phyloP scores from a whole-genome alignment of 805 yeast genomes.

The Candida easanensis region DNA sequence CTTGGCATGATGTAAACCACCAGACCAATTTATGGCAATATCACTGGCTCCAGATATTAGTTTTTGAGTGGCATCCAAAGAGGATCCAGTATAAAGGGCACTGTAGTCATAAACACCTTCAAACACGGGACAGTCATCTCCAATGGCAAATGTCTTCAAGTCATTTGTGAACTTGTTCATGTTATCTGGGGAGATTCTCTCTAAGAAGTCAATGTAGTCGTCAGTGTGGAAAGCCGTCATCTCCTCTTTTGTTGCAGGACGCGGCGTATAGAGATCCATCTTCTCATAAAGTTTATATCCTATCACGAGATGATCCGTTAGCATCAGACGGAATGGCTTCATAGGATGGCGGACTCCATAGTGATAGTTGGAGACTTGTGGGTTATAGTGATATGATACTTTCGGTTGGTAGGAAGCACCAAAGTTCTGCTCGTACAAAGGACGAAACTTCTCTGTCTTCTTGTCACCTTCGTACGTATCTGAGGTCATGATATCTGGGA shows the following conservation, averaged over 20 bases:
- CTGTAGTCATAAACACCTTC: constrained; percentile 94
- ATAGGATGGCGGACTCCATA: constrained; percentile 96
- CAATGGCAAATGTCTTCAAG: constrained; percentile 81
- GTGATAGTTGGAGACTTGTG: constrained; percentile 76
- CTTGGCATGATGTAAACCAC: constrained; percentile 96
- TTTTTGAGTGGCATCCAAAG: constrained; percentile 88
- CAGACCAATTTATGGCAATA: constrained; percentile 94
- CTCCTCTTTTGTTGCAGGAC: constrained; percentile 80
- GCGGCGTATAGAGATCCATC: constrained; percentile 86
- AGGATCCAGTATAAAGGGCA: constrained; percentile 87
- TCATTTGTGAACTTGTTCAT: constrained; percentile 59
- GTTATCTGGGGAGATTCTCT: constrained; percentile 89
- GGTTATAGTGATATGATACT: constrained; percentile 88
- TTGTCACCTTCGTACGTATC: constrained; percentile 38
- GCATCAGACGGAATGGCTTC: constrained; percentile 93
- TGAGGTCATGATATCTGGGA: constrained; percentile 4
- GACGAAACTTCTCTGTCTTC: constrained; percentile 40
- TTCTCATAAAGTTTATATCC: constrained; percentile 81
- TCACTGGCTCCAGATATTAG: constrained; percentile 84
- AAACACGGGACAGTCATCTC: constrained; percentile 89
- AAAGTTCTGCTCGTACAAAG: constrained; percentile 43
- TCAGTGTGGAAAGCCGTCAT: constrained; percentile 79
- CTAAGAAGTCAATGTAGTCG: constrained; percentile 88
- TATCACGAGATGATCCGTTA: constrained; percentile 87
- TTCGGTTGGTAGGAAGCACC: constrained; percentile 42